Evolutionary conservation across 306 rosid genomes (phyloP).

Genomic region (Corylus americana): DNA sequence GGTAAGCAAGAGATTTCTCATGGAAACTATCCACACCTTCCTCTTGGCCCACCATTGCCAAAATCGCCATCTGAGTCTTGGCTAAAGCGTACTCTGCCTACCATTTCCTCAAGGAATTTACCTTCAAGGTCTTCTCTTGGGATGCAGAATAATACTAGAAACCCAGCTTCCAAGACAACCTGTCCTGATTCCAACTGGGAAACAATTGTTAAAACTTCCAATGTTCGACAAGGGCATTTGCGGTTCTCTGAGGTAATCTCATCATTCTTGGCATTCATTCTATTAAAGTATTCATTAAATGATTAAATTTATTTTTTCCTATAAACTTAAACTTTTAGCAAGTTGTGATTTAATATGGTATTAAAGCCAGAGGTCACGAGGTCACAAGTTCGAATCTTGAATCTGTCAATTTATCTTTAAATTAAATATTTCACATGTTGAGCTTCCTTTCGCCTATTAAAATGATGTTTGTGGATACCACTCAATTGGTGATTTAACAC

Average conservation of each 20-base stretch:
- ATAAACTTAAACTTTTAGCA: too few relatives aligned
- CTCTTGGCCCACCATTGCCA: constrained; percentile 64
- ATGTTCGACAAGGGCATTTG: constrained; percentile 39
- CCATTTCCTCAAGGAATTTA: constrained; percentile 49
- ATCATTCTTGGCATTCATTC: constrained; percentile 22
- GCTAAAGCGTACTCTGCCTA: constrained; percentile 75
- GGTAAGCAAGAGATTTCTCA: constrained; percentile 27
- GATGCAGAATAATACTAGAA: constrained; percentile 22
- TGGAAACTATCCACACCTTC: constrained; percentile 28
- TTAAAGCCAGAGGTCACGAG: too few relatives aligned
- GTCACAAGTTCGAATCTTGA: too few relatives aligned
- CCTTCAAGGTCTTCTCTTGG: constrained; percentile 44
- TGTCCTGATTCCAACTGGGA: constrained; percentile 50
- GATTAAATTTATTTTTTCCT: too few relatives aligned
- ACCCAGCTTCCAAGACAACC: constrained; percentile 23
- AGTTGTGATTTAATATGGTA: too few relatives aligned
- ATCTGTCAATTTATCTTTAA: too few relatives aligned
- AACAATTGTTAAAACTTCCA: constrained; percentile 54
- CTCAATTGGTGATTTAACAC: too few relatives aligned
- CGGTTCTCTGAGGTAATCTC: constrained; percentile 63
- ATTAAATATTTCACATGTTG: too few relatives aligned
- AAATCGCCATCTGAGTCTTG: constrained; percentile 96
- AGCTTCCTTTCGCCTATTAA: too few relatives aligned
- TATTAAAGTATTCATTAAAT: too few relatives aligned
- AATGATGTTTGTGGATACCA: too few relatives aligned